Base-by-base conservation (phyloP, 2,329 filamentous ascomycete genomes). In the Decorospora gaudefroyi region DNA sequence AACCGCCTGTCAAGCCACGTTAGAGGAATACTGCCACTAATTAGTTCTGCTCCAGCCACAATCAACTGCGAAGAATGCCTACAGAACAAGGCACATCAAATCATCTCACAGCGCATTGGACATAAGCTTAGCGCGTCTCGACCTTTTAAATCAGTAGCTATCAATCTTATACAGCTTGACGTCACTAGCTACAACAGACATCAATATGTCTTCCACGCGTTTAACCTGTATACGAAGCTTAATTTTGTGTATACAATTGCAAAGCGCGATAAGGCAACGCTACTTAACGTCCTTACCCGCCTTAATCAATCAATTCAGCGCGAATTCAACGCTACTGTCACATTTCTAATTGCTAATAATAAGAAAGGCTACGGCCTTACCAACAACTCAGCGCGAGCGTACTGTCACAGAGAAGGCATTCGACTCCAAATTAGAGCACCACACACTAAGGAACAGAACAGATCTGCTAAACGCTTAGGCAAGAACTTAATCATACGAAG, bases 201-300 rank as follows among this genome's bases (percentile, higher is more conserved):
- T 35, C 7, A 4, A 35, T 35, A 35, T 6, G 13, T 4, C 25
- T 34, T 34, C 19, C 6, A 34, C 16, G n/a, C 18, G 13, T 37
- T 37, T 37, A 5, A 37, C 13, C 34, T 37, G 10, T 37, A 37
- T n/a, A 29, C 10, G 2, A 37, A 37, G 10, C 19, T 37, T 21
- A 37, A 37, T 21, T 40, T 40, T 13, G 27, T 31, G n/a, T 40
- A 40, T 21, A 23, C 18, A 18, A 40, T 40, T 23, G 11, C 5
- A 17, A 39, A 35, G 28, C 29, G 42, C 8, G 35, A 49, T 18
- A 45, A 42, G 29, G 12, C 7, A 33, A 49, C 26, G 2, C 42
- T 49, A 15, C 41, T 49, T 18, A 17, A 39, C 4, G 29, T 49
- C 7, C 12, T 49, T 6, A 48, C 54, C 80, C 80, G 22, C 83